phyloP scores from a whole-genome alignment of 1,284 basidiomycete genomes.

The Cystobasidiaceae sp. region DNA sequence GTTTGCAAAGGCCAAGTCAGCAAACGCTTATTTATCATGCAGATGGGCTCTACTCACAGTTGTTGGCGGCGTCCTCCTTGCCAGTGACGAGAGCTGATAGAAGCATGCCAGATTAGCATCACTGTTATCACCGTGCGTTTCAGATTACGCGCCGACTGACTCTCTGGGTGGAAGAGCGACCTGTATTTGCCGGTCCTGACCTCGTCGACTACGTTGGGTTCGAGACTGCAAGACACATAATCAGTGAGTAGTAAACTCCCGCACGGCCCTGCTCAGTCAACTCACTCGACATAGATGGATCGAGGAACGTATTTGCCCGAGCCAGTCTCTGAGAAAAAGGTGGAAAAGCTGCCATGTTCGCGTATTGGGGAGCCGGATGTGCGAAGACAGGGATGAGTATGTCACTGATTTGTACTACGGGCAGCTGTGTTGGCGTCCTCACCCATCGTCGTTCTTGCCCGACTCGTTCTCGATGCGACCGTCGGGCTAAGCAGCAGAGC shows the following conservation, averaged over 20 bases:
- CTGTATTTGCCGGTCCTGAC: conserved; percentile 92
- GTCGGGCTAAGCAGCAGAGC: conserved; percentile 61
- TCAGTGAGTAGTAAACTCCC: no score
- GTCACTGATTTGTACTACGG: not conserved
- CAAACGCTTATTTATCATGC: not conserved
- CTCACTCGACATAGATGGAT: conserved; percentile 70
- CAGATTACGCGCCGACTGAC: not conserved
- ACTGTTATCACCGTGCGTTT: not conserved
- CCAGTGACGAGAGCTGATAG: conserved; percentile 75
- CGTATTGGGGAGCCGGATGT: conserved; percentile 49
- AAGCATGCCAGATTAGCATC: not conserved
- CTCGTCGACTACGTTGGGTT: conserved; percentile 53
- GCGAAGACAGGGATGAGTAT: not conserved
- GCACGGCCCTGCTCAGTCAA: not conserved
- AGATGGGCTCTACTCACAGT: conserved; percentile 60
- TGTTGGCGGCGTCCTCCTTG: conserved; percentile 99
- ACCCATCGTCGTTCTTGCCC: conserved; percentile 33
- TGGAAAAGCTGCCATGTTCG: conserved; percentile 83
- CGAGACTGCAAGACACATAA: conserved; percentile 37
- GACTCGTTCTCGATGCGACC: conserved; percentile 64
- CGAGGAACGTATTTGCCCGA: conserved; percentile 95
- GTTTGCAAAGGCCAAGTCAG: not conserved
- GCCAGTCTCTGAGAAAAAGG: conserved; percentile 88
- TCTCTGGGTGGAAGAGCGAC: conserved; percentile 97
- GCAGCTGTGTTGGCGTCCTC: not conserved